Base-by-base conservation (phyloP, 306 rosid species). In the Neltuma alba region DNA sequence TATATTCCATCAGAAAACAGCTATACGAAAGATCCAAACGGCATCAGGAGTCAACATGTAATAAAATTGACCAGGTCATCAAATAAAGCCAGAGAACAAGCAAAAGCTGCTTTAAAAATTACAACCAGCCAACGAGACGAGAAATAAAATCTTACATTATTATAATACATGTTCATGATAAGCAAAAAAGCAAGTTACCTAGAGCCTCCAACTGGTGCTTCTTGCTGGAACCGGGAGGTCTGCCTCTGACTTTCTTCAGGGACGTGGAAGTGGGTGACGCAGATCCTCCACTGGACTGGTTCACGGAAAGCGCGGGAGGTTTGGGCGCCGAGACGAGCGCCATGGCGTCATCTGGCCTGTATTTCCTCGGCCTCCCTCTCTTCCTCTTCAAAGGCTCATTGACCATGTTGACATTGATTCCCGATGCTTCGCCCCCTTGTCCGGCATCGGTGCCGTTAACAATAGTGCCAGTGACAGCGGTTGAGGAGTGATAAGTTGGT, bases 301-400 rank as follows among this genome's bases (percentile, higher is more conserved):
- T 31, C 15, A 65, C 66, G 20, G 66, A 0, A 3, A 30, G 75
- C 16, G 74, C 37, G 12, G 81, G 85, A 36, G 86, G 72, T 15
- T 81, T 31, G 16, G 87, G 76, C 13, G 84, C 55, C 55, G 85
- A 76, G 55, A 66, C 77, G 84, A 87, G 21, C 33, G 88, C 74
- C 89, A 89, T 86, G 71, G 86, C 57, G 41, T 92, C 95, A 77
- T 87, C 95, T 13, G 91, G 87, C 11, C 88, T 96, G 60, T 89
- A 91, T 70, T 93, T 93, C 83, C 96, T 88, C 3, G 97, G 96
- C 67, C 97, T 89, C 23, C 97, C 97, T 58, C 96, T 89, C 83
- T 89, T 93, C 85, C 75, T 85, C 84, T 93, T 93, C 72, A 80
- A 9, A 1, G 82, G 65, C 81, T 90, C 90, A 0, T 70, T 79